A percentile compares a stretch with the other conserved stretches of the same genome.
phyloP scores from a whole-genome alignment of 2,329 filamentous ascomycete species.

The Xylariaceae sp. region DNA sequence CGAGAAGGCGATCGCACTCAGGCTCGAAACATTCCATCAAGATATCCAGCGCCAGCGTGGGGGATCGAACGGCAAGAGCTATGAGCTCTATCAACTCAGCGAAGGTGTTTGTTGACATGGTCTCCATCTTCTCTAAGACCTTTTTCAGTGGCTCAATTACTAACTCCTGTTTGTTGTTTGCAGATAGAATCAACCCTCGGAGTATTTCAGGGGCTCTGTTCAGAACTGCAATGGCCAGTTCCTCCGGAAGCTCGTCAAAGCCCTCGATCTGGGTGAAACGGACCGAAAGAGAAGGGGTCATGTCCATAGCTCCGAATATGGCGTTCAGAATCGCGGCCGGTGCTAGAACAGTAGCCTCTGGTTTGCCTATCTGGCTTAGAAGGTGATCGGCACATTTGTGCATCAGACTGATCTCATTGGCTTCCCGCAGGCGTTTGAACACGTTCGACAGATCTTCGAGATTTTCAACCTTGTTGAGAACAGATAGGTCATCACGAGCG shows the following conservation, averaged over 20 bases:
- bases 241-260: slow-evolving; percentile 1
- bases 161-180: slow-evolving; percentile 5
- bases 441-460: background rate
- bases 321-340: background rate
- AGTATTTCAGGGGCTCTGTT: slow-evolving; percentile 1
- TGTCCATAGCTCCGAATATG: background rate
- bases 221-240: background rate
- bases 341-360: background rate
- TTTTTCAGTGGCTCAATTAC: slow-evolving; percentile 3
- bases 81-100: slow-evolving; percentile 6
- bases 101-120: background rate
- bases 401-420: slow-evolving; percentile 1
- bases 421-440: background rate
- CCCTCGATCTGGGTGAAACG: slow-evolving; percentile 1
- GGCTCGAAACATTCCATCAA: slow-evolving; percentile 10
- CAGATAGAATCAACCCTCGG: slow-evolving; percentile 3
- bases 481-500: background rate
- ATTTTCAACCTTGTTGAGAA: background rate
- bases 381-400: slow-evolving; percentile 1
- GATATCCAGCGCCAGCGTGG: slow-evolving; percentile 4
- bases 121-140: background rate
- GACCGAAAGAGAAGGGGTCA: slow-evolving; percentile 1
- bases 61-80: slow-evolving; percentile 4
- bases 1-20: slow-evolving; percentile 2
- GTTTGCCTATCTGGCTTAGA: background rate